Percentiles rank a stretch among this genome's conserved stretches.
Conservation (phyloP, 2,329 filamentous ascomycete genomes). For the Fusarium sp. region DNA sequence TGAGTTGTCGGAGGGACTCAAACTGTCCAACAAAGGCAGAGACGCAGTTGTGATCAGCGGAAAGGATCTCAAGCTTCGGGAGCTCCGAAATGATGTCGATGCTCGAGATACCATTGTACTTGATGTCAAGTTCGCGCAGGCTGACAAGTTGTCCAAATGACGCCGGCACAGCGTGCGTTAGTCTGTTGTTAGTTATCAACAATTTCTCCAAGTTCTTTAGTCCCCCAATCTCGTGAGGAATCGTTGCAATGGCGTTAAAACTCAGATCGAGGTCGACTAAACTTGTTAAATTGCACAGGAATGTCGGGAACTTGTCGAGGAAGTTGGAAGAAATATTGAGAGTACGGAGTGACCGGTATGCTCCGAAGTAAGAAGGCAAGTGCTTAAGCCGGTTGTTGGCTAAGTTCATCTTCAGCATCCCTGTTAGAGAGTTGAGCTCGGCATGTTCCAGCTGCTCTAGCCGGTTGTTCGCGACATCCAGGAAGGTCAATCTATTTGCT, state of each 20-base stretch:
- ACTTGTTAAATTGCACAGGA: slow-evolving; percentile 83
- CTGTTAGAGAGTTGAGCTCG: slow-evolving; percentile 79
- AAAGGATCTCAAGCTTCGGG: slow-evolving; percentile 87
- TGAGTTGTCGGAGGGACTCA: slow-evolving; percentile 82
- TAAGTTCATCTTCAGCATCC: slow-evolving; percentile 88
- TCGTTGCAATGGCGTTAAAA: slow-evolving; percentile 87
- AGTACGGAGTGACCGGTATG: slow-evolving; percentile 82
- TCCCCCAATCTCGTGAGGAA: slow-evolving; percentile 83
- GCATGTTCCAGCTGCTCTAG: slow-evolving; percentile 89
- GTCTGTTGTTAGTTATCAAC: slow-evolving; percentile 94
- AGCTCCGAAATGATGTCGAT: slow-evolving; percentile 89
- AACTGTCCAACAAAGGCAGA: slow-evolving; percentile 94
- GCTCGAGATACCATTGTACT: slow-evolving; percentile 89
- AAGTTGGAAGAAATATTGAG: slow-evolving; percentile 96
- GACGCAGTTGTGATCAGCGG: slow-evolving; percentile 92
- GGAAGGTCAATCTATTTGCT: slow-evolving; percentile 83
- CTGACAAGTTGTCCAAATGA: slow-evolving; percentile 79
- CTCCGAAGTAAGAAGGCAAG: slow-evolving; percentile 84
- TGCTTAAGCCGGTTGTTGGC: slow-evolving; percentile 90
- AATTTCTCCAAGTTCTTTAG: slow-evolving; percentile 86
- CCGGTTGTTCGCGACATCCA: slow-evolving; percentile 95
- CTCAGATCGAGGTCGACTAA: slow-evolving; percentile 95
- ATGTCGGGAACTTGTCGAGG: slow-evolving; percentile 84
- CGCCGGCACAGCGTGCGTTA: slow-evolving; percentile 79
- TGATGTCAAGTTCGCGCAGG: slow-evolving; percentile 91